These are phyloP conservation scores for Russula lepida DNA, from an alignment of 768 basidiomycete species.

Conservation along the genomic window DNA sequence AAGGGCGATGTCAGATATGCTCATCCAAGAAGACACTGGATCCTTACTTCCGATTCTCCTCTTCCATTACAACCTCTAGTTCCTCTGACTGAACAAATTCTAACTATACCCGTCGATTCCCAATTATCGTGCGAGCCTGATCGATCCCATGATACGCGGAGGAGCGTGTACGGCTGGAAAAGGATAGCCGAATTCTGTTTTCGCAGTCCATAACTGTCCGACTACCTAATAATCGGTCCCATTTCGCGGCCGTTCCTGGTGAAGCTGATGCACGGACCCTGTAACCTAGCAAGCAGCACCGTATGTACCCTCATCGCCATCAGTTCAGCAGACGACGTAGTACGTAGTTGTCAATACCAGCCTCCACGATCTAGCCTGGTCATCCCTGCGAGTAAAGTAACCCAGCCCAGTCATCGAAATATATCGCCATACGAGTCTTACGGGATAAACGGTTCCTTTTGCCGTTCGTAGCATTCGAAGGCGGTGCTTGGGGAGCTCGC, in stretches of 20 bases:
- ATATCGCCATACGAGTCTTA: too few relatives aligned
- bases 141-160: slow-evolving; percentile 75
- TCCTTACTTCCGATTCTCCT: slow-evolving; percentile 31
- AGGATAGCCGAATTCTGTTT: slow-evolving; percentile 33
- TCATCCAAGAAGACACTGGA: neutral
- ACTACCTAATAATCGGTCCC: slow-evolving; percentile 51
- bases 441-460: neutral
- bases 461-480: slow-evolving; percentile 59
- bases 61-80: slow-evolving; percentile 37
- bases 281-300: slow-evolving; percentile 61
- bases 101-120: slow-evolving; percentile 86
- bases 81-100: slow-evolving; percentile 27
- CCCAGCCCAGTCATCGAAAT: too few relatives aligned
- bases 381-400: slow-evolving; percentile 67
- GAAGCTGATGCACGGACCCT: slow-evolving; percentile 61
- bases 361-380: slow-evolving; percentile 57
- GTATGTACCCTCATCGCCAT: slow-evolving; percentile 60
- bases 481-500: slow-evolving; percentile 75
- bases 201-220: slow-evolving; percentile 33
- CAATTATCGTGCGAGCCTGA: slow-evolving; percentile 70
- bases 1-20: slow-evolving; percentile 80
- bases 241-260: slow-evolving; percentile 64
- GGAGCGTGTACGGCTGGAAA: slow-evolving; percentile 62
- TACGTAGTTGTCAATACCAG: slow-evolving; percentile 65
- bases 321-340: slow-evolving; percentile 58